A percentile compares a stretch with the other conserved stretches of the same genome.
These are phyloP conservation scores for Prunus yedoensis DNA, from an alignment of 331 rosid species.

Conservation along the genomic window DNA sequence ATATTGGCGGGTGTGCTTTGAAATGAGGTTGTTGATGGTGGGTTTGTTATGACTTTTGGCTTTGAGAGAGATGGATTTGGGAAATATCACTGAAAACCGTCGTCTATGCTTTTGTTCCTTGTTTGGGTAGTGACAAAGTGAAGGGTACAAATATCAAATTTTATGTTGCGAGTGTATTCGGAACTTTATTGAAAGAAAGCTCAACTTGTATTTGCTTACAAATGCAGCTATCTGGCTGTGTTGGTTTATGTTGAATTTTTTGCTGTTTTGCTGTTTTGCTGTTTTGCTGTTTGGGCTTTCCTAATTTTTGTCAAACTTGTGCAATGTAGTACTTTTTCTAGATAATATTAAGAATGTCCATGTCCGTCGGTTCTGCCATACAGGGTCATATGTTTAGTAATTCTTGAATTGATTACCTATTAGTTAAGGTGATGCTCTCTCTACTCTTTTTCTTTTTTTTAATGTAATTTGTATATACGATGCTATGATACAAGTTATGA, in stretches of 20 bases:
- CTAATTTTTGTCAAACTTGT: not conserved
- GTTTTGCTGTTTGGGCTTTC: not conserved
- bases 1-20: slow-evolving; percentile 10
- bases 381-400: not conserved
- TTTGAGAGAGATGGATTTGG: not conserved
- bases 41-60: not conserved
- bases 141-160: not conserved
- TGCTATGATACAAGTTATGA: not conserved
- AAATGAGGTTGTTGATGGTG: slow-evolving; percentile 5
- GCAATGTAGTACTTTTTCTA: not conserved
- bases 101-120: not conserved
- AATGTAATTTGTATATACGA: not conserved
- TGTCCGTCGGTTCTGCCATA: not conserved
- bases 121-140: not conserved
- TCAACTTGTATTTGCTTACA: not conserved
- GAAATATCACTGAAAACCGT: not conserved
- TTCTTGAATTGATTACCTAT: not conserved
- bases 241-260: not conserved
- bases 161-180: not conserved
- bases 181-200: not conserved
- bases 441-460: not conserved
- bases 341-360: not conserved
- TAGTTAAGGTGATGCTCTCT: not conserved
- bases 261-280: not conserved
- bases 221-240: not conserved